phyloP scores from a whole-genome alignment of 1,139 yeast species.

The Hansenula anomala region DNA sequence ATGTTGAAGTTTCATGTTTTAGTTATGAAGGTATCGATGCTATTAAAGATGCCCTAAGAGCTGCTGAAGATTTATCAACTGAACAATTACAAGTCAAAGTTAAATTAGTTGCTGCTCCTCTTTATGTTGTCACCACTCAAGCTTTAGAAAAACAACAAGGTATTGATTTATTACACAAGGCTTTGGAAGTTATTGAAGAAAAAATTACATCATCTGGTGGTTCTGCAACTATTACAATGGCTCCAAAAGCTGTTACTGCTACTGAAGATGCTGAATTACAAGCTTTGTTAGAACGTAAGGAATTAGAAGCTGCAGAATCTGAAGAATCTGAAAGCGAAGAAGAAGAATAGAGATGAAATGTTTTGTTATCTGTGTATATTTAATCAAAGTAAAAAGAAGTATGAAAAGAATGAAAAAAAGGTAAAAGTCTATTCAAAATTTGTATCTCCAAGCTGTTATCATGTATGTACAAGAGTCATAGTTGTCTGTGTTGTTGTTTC shows the following conservation, averaged over 20 bases:
- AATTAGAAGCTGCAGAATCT: slow-evolving; percentile 58
- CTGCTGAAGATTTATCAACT: slow-evolving; percentile 82
- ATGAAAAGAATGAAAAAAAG: too few species aligned
- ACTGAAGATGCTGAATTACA: slow-evolving; percentile 97
- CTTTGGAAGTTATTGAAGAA: slow-evolving; percentile 70
- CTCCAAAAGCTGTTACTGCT: slow-evolving; percentile 98
- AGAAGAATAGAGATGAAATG: slow-evolving; percentile 12
- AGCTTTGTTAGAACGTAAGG: slow-evolving; percentile 80
- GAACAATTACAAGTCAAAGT: slow-evolving; percentile 86
- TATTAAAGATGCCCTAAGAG: slow-evolving; percentile 78
- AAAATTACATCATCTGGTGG: slow-evolving; percentile 77
- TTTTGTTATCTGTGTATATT: neutral
- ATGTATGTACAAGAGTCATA: too few species aligned
- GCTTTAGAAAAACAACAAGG: slow-evolving; percentile 91
- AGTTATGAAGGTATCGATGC: slow-evolving; percentile 98
- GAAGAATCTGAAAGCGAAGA: slow-evolving; percentile 39
- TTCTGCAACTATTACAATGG: slow-evolving; percentile 89
- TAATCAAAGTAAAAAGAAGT: neutral
- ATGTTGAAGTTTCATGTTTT: slow-evolving; percentile 95
- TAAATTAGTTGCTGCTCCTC: slow-evolving; percentile 95
- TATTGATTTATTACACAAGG: slow-evolving; percentile 67
- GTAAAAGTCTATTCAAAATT: too few species aligned
- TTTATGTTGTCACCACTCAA: slow-evolving; percentile 89
- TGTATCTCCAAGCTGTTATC: too few species aligned
- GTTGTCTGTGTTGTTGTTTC: too few species aligned